Conservation (phyloP, 192 early-diverging fungal genomes). For the Backusella westeae region DNA sequence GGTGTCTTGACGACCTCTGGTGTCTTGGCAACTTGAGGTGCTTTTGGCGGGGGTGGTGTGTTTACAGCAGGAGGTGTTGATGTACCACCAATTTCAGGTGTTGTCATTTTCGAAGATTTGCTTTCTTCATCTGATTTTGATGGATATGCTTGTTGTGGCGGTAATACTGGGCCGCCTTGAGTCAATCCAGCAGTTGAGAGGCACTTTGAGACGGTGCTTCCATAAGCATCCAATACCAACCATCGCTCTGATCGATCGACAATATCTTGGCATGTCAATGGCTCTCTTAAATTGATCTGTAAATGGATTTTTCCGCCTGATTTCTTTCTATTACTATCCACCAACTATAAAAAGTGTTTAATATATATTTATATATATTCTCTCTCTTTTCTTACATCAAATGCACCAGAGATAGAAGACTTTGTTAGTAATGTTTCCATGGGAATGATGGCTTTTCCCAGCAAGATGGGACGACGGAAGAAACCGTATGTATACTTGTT, state of each 20-base stretch:
- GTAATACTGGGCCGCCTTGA: background rate
- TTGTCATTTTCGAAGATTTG: background rate
- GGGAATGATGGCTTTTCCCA: slow-evolving; percentile 60
- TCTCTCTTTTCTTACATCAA: slow-evolving; percentile 47
- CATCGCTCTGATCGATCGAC: slow-evolving; percentile 60
- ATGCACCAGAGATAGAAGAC: slow-evolving; percentile 61
- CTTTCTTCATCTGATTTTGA: background rate
- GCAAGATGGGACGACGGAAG: slow-evolving; percentile 46
- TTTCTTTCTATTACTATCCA: slow-evolving; percentile 57
- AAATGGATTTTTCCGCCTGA: slow-evolving; percentile 71
- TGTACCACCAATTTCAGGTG: background rate
- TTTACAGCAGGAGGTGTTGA: background rate
- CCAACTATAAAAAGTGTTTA: slow-evolving; percentile 42
- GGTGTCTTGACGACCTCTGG: background rate
- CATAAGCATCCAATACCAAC: slow-evolving; percentile 59
- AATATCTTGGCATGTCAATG: slow-evolving; percentile 58
- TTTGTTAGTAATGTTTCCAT: slow-evolving; percentile 60
- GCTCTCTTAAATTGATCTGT: slow-evolving; percentile 58
- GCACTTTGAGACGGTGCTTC: slow-evolving; percentile 24
- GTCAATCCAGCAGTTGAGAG: slow-evolving; percentile 20
- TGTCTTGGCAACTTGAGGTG: background rate
- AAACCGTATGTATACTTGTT: slow-evolving; percentile 51
- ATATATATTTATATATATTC: background rate
- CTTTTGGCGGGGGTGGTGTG: background rate
- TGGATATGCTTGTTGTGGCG: background rate